Evolutionary conservation across 441 rosid genomes (phyloP).

Genomic region (Adansonia madagascariensis): DNA sequence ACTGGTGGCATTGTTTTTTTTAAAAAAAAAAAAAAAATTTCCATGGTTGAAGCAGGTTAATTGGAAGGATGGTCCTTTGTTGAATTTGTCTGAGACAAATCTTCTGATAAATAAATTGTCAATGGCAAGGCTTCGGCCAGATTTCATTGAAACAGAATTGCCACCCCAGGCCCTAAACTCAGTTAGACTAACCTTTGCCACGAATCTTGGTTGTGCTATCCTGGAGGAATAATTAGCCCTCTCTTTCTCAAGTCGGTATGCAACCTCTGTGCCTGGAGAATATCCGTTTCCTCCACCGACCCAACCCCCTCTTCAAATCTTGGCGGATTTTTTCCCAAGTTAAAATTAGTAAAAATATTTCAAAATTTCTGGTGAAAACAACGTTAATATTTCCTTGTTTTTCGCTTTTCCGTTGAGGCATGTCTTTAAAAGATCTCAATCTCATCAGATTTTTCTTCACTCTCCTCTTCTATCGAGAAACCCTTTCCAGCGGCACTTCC

Average conservation of each 20-base stretch:
- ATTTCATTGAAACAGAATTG: slow-evolving; percentile 57
- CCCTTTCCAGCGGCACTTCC: too few species aligned
- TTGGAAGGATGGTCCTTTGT: slow-evolving; percentile 67
- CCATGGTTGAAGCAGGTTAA: slow-evolving; percentile 69
- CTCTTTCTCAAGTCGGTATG: neutral
- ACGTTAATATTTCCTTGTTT: too few species aligned
- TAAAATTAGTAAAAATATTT: too few species aligned
- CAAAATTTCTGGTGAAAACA: too few species aligned
- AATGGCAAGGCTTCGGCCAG: slow-evolving; percentile 67
- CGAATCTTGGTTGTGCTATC: slow-evolving; percentile 85
- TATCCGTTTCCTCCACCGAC: too few species aligned
- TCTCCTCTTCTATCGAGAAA: too few species aligned
- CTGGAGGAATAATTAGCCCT: slow-evolving; percentile 47
- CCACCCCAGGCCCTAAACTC: slow-evolving; percentile 63
- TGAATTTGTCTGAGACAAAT: slow-evolving; percentile 65
- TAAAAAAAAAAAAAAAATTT: too few species aligned
- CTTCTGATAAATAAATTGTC: slow-evolving; percentile 78
- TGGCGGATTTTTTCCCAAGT: too few species aligned
- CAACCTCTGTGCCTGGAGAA: neutral
- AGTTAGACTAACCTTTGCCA: slow-evolving; percentile 74
- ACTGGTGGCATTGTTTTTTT: slow-evolving; percentile 7
- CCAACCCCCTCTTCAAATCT: too few species aligned
- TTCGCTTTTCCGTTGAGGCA: too few species aligned
- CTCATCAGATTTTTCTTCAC: too few species aligned
- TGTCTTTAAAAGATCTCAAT: too few species aligned